These are phyloP conservation scores for Saksenaea vasiformis DNA, from an alignment of 371 early-diverging fungal species.

Conservation along the genomic window DNA sequence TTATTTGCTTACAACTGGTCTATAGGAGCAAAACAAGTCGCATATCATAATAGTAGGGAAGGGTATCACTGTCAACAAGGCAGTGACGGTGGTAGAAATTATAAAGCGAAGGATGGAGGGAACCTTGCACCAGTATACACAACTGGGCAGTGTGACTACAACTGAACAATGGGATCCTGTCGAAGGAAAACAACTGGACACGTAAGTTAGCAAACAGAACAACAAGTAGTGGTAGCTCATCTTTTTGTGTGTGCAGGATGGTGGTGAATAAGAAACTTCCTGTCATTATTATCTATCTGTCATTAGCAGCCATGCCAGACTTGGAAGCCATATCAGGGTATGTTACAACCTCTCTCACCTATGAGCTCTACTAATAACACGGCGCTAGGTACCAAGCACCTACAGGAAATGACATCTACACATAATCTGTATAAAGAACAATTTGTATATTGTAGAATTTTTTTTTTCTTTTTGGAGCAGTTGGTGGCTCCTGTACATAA, in stretches of 20 bases:
- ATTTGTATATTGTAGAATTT: background rate
- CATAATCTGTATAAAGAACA: slow-evolving; percentile 4
- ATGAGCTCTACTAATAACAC: too few relatives aligned
- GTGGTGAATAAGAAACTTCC: slow-evolving; percentile 41
- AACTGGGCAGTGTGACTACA: slow-evolving; percentile 54
- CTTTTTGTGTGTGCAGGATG: slow-evolving; percentile 24
- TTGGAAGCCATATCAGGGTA: slow-evolving; percentile 40
- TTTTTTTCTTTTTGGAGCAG: background rate
- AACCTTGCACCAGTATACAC: slow-evolving; percentile 61
- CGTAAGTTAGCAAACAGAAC: slow-evolving; percentile 16
- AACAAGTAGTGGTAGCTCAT: background rate
- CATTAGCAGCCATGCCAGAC: slow-evolving; percentile 33
- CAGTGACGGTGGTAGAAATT: slow-evolving; percentile 69
- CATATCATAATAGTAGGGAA: slow-evolving; percentile 42
- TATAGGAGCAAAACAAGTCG: slow-evolving; percentile 20
- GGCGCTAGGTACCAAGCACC: slow-evolving; percentile 36
- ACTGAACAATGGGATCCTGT: slow-evolving; percentile 60
- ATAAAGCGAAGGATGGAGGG: slow-evolving; percentile 63
- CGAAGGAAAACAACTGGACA: slow-evolving; percentile 38
- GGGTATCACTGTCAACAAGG: slow-evolving; percentile 59
- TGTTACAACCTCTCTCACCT: too few relatives aligned
- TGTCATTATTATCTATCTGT: slow-evolving; percentile 43
- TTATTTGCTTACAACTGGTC: background rate
- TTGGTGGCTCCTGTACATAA: background rate
- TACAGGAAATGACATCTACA: slow-evolving; percentile 35